phyloP scores from a whole-genome alignment of 768 basidiomycete species.

The Suillus luteus region DNA sequence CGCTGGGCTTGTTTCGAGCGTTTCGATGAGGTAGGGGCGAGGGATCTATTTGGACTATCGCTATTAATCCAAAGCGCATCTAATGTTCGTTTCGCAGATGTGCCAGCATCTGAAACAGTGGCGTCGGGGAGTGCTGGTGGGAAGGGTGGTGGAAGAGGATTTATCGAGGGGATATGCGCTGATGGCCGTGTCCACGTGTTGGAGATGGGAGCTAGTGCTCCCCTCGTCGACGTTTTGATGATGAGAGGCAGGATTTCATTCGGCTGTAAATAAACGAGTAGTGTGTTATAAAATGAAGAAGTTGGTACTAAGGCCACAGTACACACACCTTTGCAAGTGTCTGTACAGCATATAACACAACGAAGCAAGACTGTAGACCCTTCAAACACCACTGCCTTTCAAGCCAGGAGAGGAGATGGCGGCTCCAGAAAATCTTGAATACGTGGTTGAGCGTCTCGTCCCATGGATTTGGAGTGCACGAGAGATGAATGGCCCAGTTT shows the following conservation, averaged over 20 bases:
- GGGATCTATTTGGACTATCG: not conserved
- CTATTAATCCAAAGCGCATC: not conserved
- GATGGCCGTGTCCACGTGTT: not conserved
- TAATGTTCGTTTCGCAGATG: not conserved
- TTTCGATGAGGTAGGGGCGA: not conserved
- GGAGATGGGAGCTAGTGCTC: not conserved
- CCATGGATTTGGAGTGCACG: not conserved
- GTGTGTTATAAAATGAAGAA: not conserved
- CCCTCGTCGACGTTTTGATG: not conserved
- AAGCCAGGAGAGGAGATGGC: not conserved
- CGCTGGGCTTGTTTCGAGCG: not conserved
- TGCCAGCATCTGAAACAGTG: not conserved
- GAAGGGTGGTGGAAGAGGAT: not conserved
- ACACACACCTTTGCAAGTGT: not conserved
- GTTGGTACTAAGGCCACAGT: not conserved
- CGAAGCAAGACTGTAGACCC: not conserved
- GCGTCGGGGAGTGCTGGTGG: not conserved
- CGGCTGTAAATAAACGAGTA: not conserved
- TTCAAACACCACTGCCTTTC: slow-evolving; percentile 4
- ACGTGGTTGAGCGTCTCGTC: not conserved
- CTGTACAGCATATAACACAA: not conserved
- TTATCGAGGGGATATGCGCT: not conserved
- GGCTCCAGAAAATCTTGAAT: not conserved
- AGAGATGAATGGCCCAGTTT: slow-evolving; percentile 2
- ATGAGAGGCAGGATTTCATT: not conserved